phyloP scores from a whole-genome alignment of 2,329 filamentous ascomycete species.

The Stenocarpella maydis region DNA sequence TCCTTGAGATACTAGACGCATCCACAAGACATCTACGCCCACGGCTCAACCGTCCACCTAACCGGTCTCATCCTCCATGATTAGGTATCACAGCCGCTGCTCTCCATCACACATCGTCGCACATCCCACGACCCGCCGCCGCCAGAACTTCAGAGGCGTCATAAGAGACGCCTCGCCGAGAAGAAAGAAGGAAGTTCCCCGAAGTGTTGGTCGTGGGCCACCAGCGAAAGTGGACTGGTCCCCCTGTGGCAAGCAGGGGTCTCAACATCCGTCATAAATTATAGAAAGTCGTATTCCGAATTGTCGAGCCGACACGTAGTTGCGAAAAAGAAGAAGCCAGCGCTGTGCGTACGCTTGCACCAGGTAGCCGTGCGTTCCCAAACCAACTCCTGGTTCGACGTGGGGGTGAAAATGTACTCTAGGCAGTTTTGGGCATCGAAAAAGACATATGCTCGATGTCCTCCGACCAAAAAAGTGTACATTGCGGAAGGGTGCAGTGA shows the following conservation, averaged over 20 bases:
- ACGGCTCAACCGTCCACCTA: constrained; percentile 29
- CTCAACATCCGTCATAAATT: constrained; percentile 36
- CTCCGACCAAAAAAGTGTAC: constrained; percentile 28
- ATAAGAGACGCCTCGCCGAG: constrained; percentile 32
- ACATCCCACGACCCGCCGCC: constrained; percentile 28
- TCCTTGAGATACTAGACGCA: constrained; percentile 32
- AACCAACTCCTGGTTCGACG: constrained; percentile 30
- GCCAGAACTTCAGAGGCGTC: constrained; percentile 28
- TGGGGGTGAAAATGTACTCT: constrained; percentile 28
- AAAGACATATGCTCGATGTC: constrained; percentile 7
- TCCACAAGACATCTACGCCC: constrained; percentile 33
- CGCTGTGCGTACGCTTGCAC: constrained; percentile 33
- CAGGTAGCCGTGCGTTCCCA: constrained; percentile 29
- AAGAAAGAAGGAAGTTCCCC: constrained; percentile 35
- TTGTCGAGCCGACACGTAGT: constrained; percentile 33
- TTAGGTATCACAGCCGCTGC: constrained; percentile 32
- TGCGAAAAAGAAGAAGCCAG: constrained; percentile 35
- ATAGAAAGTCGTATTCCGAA: constrained; percentile 37
- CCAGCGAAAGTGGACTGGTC: constrained; percentile 34
- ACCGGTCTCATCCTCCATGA: constrained; percentile 30
- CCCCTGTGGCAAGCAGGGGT: constrained; percentile 31
- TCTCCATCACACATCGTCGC: constrained; percentile 27
- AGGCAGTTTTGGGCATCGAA: constrained; percentile 29
- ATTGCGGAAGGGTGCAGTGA: constrained; percentile 19
- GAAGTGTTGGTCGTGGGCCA: constrained; percentile 36